Evolutionary conservation across 495 filamentous ascomycete genomes (phyloP), one percentile per base, ranked within the genome.

Genomic region (Aspergillus diversus): DNA sequence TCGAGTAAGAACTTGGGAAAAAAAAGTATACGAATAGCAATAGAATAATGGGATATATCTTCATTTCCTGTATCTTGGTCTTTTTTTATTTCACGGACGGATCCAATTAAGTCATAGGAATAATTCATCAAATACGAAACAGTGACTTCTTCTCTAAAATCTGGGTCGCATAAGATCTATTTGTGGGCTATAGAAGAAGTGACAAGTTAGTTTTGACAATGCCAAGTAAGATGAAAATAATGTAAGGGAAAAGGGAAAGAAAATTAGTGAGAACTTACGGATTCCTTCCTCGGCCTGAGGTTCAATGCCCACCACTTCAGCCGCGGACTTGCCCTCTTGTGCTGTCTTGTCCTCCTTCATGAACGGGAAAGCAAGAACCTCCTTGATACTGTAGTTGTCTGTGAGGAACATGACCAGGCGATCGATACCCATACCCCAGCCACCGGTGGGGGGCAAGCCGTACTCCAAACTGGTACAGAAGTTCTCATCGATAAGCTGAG

Each of bases 381-480:
- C 95, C 81, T 96, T 95, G 77, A 98, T 98, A 58, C 79, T 85
- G 82, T 97, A 97, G 75, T 96, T 89, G 77, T 98, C 85, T 51
- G 96, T 97, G 69, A 98, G 80, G 84, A 98, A 97, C 95, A 98
- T 98, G 69, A 94, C 90, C 71, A 97, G 73, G 63, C 93, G 90
- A 79, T 99, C 95, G 69, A 99, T 97, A 64, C 96, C 95, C 87
- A 98, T 91, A 67, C 95, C 96, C 89, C 91, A 98, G 31, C 96
- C 95, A 75, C 92, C 95, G 12, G 95, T 98, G 0, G 95, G 95
- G 21, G 96, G 95, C 47, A 98, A 79, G 56, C 91, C 92, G 70
- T 89, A 93, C 76, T 97, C 93, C 55, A 97, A 80, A 51, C 87
- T 86, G 35, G 86, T 87, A 71, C 91, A 90, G 85, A 97, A 97